Base-by-base conservation (phyloP, 176 grass and related monocot genomes). In the Oryza meridionalis region DNA sequence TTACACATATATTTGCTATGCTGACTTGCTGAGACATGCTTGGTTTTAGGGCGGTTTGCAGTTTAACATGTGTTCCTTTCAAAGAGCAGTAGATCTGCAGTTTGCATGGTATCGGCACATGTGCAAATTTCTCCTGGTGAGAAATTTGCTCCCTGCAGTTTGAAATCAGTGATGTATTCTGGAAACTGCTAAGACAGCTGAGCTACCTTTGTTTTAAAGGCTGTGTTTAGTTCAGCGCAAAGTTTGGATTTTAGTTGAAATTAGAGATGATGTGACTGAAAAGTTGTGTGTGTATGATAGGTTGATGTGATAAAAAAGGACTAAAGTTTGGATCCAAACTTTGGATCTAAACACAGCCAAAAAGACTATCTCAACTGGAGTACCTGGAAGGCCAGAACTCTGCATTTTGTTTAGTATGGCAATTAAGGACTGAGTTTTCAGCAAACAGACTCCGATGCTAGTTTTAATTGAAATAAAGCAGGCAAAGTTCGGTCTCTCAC, bases 1-100 rank as follows among this genome's bases (percentile, higher is more conserved):
- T 51, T 53, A 65, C 67, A 65, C 67, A 83, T 43, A 31, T 24
- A 45, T 50, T 67, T 75, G 76, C 21, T 77, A 62, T 64, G 44
- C 19, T 40, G 38, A 40, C 38, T 40, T 40, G 38, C 38, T 9
- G 17, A 35, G 37, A 5, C 7, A 24, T 35, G 74, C 16, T n/a
- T 62, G 22, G 58, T n/a, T 58, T 33, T 14, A 25, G 9, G 51
- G 21, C 42, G 37, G 24, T 76, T 81, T 88, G 37, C n/a, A 2
- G 69, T 68, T 81, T 29, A 16, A 53, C 8, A 3, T 77, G 43
- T 45, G 24, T 2, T 65, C 13, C 19, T 62, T 69, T 76, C 49
- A 16, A 33, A 45, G 42, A 59, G 8, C 17, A 10, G 5, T 19
- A 81, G 38, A 45, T 70, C 11, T 70, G 50, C 5, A 63, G 43